Base-by-base conservation (phyloP, 208 protist species). In the Porcisia deanei region DNA sequence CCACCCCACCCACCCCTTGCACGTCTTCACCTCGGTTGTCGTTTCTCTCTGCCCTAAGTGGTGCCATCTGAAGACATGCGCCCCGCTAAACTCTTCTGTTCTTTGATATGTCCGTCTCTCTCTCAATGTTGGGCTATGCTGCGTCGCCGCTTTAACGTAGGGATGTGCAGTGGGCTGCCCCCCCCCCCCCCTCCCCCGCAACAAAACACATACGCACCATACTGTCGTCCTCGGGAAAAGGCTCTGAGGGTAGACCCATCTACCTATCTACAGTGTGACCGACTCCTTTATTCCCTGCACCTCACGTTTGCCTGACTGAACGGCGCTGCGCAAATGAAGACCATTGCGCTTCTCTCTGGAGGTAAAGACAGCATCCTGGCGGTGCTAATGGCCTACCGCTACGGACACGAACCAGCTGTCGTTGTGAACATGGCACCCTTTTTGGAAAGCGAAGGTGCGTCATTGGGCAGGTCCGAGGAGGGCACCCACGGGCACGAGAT, bases 291-390 rank as follows among this genome's bases (percentile, higher is more conserved):
- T 61, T 22, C 47, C 43, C 5, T 58, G 34, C 9, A 6, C 25
- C 16, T 25, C 2, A 25, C 4, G 16, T 3, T 34, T 52, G 2
- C 41, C 39, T 22, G 20, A n/a, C n/a, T 53, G 12, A 2, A 20
- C n/a, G 22, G 25, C 1, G 43, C 20, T 22, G 22, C 49, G 43
- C n/a, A 5, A 22, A 99, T 99, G 97, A 99, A 99, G 71, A 94
- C 99, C 7, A 96, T 99, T 71, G 98, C 94, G 9, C 91, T 99
- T 47, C 75, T 99, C 18, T 99, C 96, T 9, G 99, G 99, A 45
- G 99, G 99, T 4, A 99, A 99, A 86, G 99, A 99, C 85, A 98
- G 92, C 71, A 94, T 98, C 54, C 95, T 98, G 43, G 89, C 93
- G 34, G 85, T 99, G 69, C 77, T 99, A 14, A 82, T 99, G 75